A percentile compares a stretch with the other conserved stretches of the same genome.
These are phyloP conservation scores for Aristolochia fimbriata DNA, from an alignment of 164 flowering plant species.

Conservation along the genomic window DNA sequence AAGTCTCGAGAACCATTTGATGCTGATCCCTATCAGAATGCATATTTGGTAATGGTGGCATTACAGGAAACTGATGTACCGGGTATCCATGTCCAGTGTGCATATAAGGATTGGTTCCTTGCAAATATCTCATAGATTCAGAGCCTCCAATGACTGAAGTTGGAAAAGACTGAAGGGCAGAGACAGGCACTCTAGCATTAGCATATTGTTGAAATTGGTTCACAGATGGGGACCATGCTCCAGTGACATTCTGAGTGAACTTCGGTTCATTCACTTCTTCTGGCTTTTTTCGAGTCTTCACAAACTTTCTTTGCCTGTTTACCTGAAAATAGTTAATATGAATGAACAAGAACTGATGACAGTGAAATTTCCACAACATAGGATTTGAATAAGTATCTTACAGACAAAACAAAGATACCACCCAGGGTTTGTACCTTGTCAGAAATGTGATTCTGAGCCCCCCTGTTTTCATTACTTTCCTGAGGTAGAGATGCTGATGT, in stretches of 20 bases:
- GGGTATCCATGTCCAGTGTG: conserved; percentile 26
- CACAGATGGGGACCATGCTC: conserved; percentile 27
- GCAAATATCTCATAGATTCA: conserved; percentile 25
- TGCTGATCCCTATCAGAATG: conserved; percentile 23
- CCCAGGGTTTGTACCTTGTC: conserved; percentile 27
- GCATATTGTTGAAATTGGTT: conserved; percentile 26
- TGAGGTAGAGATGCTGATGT: conserved; percentile 8
- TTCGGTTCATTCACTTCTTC: conserved; percentile 13
- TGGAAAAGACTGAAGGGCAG: conserved; percentile 26
- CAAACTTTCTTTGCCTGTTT: conserved; percentile 22
- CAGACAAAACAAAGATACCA: not conserved
- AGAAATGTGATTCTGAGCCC: conserved; percentile 14
- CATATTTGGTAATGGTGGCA: conserved; percentile 22
- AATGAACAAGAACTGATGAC: not conserved
- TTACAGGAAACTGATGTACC: conserved; percentile 22
- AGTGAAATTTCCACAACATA: not conserved
- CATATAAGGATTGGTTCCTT: conserved; percentile 23
- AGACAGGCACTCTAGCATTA: conserved; percentile 19
- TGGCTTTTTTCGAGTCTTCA: conserved; percentile 19
- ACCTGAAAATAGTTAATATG: conserved; percentile 19
- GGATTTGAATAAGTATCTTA: not conserved
- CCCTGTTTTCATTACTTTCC: conserved; percentile 6
- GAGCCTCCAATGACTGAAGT: conserved; percentile 23
- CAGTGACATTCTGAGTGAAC: conserved; percentile 18
- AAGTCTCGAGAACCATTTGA: conserved; percentile 21